Base-by-base conservation (phyloP, 2,329 filamentous ascomycete species). In the Verticillium zaregamsianum region DNA sequence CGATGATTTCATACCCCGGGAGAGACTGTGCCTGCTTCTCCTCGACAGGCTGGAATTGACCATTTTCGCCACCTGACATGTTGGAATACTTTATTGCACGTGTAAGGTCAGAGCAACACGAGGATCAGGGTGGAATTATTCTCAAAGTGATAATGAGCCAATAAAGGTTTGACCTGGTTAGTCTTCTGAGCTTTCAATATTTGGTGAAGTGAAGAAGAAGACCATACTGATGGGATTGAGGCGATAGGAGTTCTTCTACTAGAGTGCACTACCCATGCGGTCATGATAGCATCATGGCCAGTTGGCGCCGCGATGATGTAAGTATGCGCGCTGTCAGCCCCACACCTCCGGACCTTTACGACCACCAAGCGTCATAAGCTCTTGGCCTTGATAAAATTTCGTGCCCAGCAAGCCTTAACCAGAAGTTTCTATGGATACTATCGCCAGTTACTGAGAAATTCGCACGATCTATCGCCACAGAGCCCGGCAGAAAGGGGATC, bases 1-100 rank as follows among this genome's bases (percentile, higher is more conserved):
- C 39, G 39, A 45, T 8, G 3, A 7, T n/a, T n/a, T n/a, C 39
- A 20, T 67, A 76, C 74, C 77, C 77, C 0, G 77, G 77, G 2
- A 76, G 70, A 23, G 72, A 66, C 39, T 79, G 77, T 11, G 66
- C 63, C 67, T 79, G 75, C 8, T 69, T 65, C 58, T 73, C 70
- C 14, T 68, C 61, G 6, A 76, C 70, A 2, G 76, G 70, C 58
- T 74, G 63, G 60, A 79, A 78, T 31, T 69, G 45, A 15, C 76
- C 76, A 35, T 65, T 58, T 58, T 70, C 57, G 5, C 64, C 68
- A 9, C 17, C 60, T 25, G 61, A 59, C 61, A 61, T 58, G 3
- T 23, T 57, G 33, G 37, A 25, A 20, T 28, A 9, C n/a, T 33
- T 56, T 25, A 8, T 45, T 8, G 39, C 28, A 37, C 35, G 35